Evolutionary conservation across 352 stramenopile species (phyloP).

Genomic region (Phytophthora colocasiae): DNA sequence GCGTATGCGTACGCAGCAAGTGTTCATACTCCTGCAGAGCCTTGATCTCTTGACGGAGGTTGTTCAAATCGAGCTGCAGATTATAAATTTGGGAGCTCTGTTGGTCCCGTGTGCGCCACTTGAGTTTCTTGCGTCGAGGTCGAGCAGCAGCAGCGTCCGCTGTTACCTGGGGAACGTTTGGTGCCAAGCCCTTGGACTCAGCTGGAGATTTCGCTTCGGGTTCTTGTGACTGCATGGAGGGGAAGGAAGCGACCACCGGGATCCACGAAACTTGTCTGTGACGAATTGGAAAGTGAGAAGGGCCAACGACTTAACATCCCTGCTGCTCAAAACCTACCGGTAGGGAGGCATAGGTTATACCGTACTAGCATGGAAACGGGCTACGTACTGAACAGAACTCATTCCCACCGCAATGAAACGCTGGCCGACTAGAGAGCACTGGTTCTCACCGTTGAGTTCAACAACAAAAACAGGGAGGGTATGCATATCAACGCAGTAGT

Average conservation of each 20-base stretch:
- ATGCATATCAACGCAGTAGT: not conserved
- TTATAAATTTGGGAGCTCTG: constrained; percentile 71
- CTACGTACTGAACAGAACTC: constrained; percentile 7
- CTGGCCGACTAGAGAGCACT: not conserved
- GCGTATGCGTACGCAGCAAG: constrained; percentile 38
- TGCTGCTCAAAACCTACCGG: not conserved
- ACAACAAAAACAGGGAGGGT: not conserved
- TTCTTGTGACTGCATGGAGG: constrained; percentile 12
- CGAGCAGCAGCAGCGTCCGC: constrained; percentile 25
- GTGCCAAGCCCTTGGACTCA: constrained; percentile 25
- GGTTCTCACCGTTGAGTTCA: not conserved
- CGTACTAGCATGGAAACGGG: not conserved
- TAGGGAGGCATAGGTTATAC: not conserved
- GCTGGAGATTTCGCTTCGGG: constrained; percentile 13
- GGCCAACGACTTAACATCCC: constrained; percentile 19
- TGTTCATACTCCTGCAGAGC: constrained; percentile 41
- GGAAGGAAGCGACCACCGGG: constrained; percentile 7
- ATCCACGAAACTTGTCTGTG: constrained; percentile 1
- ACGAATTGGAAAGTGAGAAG: constrained; percentile 31
- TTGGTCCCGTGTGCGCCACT: constrained; percentile 65
- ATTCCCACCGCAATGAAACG: not conserved
- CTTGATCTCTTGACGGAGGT: constrained; percentile 57
- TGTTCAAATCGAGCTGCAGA: constrained; percentile 59
- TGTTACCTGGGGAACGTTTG: constrained; percentile 21
- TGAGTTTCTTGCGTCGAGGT: constrained; percentile 46